These are phyloP conservation scores for Fonsecaea nubica DNA, from an alignment of 2,329 filamentous ascomycete genomes.

Conservation along the genomic window DNA sequence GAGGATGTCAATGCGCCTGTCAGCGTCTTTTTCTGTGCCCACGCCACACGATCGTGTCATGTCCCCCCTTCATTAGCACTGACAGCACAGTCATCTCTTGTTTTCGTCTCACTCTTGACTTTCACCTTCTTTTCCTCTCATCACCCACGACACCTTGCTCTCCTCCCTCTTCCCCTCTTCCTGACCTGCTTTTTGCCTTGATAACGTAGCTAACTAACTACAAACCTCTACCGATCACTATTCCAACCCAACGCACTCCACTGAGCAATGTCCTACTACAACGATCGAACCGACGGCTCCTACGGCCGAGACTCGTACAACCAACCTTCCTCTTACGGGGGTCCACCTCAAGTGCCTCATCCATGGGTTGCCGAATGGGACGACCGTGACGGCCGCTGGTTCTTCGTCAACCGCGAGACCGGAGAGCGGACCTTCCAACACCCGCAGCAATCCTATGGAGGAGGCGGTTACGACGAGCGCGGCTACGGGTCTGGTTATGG, in stretches of 20 bases:
- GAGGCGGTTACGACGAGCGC: slow-evolving; percentile 18
- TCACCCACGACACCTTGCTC: not conserved
- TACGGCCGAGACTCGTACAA: slow-evolving; percentile 9
- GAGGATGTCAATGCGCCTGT: not conserved
- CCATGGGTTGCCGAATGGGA: slow-evolving; percentile 58
- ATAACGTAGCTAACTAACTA: not conserved
- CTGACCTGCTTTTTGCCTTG: not conserved
- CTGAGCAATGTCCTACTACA: slow-evolving; percentile 27
- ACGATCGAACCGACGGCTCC: slow-evolving; percentile 15
- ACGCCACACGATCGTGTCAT: slow-evolving; percentile 4
- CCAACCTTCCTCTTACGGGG: slow-evolving; percentile 26
- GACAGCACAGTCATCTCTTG: not conserved
- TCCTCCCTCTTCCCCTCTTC: not conserved
- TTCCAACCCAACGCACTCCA: not conserved
- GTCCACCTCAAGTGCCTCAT: slow-evolving; percentile 43
- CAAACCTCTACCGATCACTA: not conserved
- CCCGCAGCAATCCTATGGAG: slow-evolving; percentile 41
- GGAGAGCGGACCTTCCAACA: slow-evolving; percentile 52
- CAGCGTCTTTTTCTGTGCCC: slow-evolving; percentile 13
- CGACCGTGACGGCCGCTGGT: slow-evolving; percentile 49
- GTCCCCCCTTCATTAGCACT: not conserved
- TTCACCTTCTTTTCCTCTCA: not conserved
- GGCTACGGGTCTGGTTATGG: slow-evolving; percentile 27
- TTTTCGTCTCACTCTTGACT: not conserved
- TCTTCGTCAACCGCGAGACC: slow-evolving; percentile 56